Conservation (phyloP, 495 filamentous ascomycete genomes). For the Tuber aestivum region DNA sequence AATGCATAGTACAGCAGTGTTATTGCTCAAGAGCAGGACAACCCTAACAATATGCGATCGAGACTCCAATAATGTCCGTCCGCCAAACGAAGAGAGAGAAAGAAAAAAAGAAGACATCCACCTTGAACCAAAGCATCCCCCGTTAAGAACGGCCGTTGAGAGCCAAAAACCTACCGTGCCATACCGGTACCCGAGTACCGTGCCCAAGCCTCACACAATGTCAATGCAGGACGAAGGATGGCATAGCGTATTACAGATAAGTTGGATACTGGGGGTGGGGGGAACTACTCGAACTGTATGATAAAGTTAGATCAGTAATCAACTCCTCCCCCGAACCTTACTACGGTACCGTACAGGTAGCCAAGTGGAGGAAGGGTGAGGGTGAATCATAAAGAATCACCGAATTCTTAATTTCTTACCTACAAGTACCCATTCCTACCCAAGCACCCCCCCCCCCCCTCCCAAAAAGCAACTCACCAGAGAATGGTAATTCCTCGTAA, state of each 20-base stretch:
- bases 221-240: background rate
- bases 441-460: too few relatives aligned
- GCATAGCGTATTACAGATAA: background rate
- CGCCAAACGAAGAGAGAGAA: background rate
- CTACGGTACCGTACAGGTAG: background rate
- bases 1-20: background rate
- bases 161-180: background rate
- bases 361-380: background rate
- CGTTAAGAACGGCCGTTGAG: background rate
- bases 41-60: background rate
- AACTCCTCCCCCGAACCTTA: background rate
- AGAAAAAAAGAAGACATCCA: background rate
- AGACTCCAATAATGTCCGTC: background rate
- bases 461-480: background rate
- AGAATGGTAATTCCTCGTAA: too few relatives aligned
- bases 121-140: background rate
- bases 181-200: background rate
- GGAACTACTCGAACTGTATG: too few relatives aligned
- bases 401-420: background rate
- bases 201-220: background rate
- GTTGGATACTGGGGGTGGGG: background rate
- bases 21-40: background rate
- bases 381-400: background rate
- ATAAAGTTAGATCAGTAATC: slow-evolving; percentile 1
- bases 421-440: background rate